These are phyloP conservation scores for Escovopsis sp. DNA, from an alignment of 2,329 filamentous ascomycete species.

Conservation along the genomic window DNA sequence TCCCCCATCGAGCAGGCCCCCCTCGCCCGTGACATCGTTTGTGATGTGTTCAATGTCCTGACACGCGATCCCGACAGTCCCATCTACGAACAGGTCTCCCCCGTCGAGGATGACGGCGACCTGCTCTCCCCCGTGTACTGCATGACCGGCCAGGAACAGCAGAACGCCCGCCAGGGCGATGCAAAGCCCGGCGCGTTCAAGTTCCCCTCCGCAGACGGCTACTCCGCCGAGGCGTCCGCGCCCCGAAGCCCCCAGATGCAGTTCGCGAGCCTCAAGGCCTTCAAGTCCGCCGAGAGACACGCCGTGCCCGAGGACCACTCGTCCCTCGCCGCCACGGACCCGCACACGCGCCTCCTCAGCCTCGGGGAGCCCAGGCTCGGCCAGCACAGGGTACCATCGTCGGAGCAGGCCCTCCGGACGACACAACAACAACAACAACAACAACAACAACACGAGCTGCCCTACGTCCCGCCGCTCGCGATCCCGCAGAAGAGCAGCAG, in stretches of 20 bases:
- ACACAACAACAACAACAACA: too few relatives aligned
- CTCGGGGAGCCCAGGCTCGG: conserved; percentile 13
- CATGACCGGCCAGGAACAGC: background rate
- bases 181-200: too few relatives aligned
- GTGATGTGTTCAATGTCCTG: background rate
- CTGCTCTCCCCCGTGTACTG: too few relatives aligned
- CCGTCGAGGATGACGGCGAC: conserved; percentile 32
- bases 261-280: background rate
- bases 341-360: background rate
- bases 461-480: conserved; percentile 38
- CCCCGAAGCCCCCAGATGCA: conserved; percentile 2
- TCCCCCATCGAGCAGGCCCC: background rate
- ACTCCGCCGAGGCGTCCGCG: background rate
- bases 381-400: conserved; percentile 44
- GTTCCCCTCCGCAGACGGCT: background rate
- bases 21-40: background rate
- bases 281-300: too few relatives aligned
- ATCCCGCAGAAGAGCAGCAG: conserved; percentile 38
- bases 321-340: too few relatives aligned
- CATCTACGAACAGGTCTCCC: conserved; percentile 30
- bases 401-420: too few relatives aligned
- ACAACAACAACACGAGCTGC: conserved; percentile 6
- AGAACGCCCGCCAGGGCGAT: background rate
- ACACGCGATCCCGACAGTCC: background rate
- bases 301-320: too few relatives aligned